Conservation (phyloP, 345 rosid genomes). For the Nephelium lappaceum region DNA sequence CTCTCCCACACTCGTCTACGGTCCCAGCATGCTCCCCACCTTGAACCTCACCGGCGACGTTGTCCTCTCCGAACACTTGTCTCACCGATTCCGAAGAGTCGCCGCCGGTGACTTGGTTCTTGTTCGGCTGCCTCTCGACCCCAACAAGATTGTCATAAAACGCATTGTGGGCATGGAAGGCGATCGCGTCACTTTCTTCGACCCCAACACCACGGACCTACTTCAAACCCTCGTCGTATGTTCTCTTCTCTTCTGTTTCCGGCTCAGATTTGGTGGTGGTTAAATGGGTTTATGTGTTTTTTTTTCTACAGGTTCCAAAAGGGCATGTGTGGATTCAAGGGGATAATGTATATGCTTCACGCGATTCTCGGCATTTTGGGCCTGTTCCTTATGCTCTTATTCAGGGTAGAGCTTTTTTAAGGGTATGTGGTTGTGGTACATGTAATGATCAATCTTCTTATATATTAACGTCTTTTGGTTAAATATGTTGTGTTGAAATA, state of each 20-base stretch:
- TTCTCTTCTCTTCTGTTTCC: background rate
- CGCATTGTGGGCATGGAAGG: conserved; percentile 76
- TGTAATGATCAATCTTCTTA: no score
- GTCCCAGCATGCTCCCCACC: conserved; percentile 87
- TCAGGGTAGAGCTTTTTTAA: conserved; percentile 67
- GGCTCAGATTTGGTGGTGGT: background rate
- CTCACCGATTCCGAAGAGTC: conserved; percentile 64
- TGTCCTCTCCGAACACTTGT: conserved; percentile 57
- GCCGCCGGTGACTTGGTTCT: conserved; percentile 72
- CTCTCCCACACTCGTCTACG: conserved; percentile 66
- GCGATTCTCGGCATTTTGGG: conserved; percentile 74
- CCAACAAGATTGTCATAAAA: conserved; percentile 57
- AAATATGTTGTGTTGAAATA: no score
- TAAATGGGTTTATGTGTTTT: no score
- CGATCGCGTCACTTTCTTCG: conserved; percentile 57
- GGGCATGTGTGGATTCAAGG: conserved; percentile 96
- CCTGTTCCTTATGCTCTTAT: conserved; percentile 81
- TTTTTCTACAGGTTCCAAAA: conserved; percentile 57
- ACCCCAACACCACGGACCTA: conserved; percentile 36
- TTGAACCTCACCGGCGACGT: conserved; percentile 73
- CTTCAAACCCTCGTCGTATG: conserved; percentile 42
- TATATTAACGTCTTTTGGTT: no score
- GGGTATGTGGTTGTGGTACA: conserved; percentile 39
- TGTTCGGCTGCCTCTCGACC: conserved; percentile 74
- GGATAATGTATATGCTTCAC: conserved; percentile 74